Conservation (phyloP, 2,329 filamentous ascomycete genomes). For the Aureobasidium sp. region DNA sequence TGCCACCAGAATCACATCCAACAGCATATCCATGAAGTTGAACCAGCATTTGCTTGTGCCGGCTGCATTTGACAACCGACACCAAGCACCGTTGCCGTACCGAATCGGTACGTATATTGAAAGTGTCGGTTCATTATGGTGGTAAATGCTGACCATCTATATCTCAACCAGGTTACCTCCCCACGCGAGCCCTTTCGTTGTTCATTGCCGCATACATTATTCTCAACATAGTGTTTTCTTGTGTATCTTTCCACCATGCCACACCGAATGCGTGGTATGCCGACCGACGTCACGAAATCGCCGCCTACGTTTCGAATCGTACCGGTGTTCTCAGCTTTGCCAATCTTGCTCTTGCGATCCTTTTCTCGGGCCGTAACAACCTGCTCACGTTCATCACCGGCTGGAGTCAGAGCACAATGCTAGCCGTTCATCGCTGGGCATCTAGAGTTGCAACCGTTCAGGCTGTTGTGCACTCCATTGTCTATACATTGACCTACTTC, state of each 20-base stretch:
- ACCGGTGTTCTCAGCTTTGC: slow-evolving; percentile 37
- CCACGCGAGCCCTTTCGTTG: slow-evolving; percentile 24
- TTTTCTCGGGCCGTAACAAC: slow-evolving; percentile 44
- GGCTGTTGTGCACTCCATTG: slow-evolving; percentile 41
- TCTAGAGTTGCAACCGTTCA: slow-evolving; percentile 41
- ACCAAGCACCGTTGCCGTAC: background rate
- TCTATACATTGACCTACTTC: slow-evolving; percentile 34
- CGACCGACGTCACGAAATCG: slow-evolving; percentile 24
- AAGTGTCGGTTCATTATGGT: too few species aligned
- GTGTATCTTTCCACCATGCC: slow-evolving; percentile 20
- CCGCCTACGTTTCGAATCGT: slow-evolving; percentile 34
- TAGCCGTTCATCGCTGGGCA: slow-evolving; percentile 46
- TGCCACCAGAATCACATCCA: slow-evolving; percentile 8
- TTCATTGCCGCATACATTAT: slow-evolving; percentile 26
- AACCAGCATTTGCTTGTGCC: background rate
- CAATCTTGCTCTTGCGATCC: slow-evolving; percentile 37
- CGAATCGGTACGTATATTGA: background rate
- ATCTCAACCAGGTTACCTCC: slow-evolving; percentile 12
- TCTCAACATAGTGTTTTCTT: slow-evolving; percentile 28
- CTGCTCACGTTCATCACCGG: slow-evolving; percentile 43
- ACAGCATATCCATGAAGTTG: background rate
- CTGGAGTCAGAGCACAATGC: slow-evolving; percentile 44
- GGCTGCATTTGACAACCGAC: background rate
- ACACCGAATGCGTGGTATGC: slow-evolving; percentile 26
- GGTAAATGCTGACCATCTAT: background rate